Evolutionary conservation across 2,329 filamentous ascomycete genomes (phyloP), one percentile per base, ranked within the genome.

Genomic region (Microcera coccophila): DNA sequence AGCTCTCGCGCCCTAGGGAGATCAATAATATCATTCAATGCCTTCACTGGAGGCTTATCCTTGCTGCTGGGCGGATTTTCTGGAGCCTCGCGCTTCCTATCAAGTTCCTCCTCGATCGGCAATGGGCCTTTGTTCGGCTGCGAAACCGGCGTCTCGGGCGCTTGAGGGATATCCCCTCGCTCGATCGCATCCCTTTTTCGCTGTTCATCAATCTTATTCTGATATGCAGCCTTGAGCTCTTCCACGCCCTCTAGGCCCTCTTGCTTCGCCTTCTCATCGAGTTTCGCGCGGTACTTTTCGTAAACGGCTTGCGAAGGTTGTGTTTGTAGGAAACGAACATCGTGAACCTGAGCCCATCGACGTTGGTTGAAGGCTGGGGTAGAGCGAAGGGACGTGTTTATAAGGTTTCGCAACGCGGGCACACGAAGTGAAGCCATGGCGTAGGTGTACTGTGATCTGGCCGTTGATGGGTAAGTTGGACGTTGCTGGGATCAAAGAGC

Each of bases 331-430:
- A 91, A 95, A 52, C 90, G 88, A 36, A 95, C 83, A 66, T 96
- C 88, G 66, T 94, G 88, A 21, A 96, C 90, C 59, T 88, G 88
- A 2, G 91, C 91, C 85, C 88, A 94, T 63, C 90, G 82, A 42
- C 84, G 81, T 66, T 96, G 91, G 54, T 70, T 63, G 42, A 62
- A 53, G 41, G 59, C 58, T 48, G 61, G 62, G 20, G 62, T 53
- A 10, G 58, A 49, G 40, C 62, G 64, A 34, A 62, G 39, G 11
- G 63, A 61, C 44, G 57, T 57, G 53, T 55, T 55, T 42, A 62
- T 51, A 22, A 79, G 55, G 45, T 73, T 68, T 29, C 77, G 76
- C 29, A 82, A 65, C 18, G 68, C 62, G 36, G 71, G 68, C 22
- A 71, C 61, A 53, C 73, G 67, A 33, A 74, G 57, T 28, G 70